phyloP scores from a whole-genome alignment of 371 early-diverging fungal genomes.

The Basidiobolus meristosporus region DNA sequence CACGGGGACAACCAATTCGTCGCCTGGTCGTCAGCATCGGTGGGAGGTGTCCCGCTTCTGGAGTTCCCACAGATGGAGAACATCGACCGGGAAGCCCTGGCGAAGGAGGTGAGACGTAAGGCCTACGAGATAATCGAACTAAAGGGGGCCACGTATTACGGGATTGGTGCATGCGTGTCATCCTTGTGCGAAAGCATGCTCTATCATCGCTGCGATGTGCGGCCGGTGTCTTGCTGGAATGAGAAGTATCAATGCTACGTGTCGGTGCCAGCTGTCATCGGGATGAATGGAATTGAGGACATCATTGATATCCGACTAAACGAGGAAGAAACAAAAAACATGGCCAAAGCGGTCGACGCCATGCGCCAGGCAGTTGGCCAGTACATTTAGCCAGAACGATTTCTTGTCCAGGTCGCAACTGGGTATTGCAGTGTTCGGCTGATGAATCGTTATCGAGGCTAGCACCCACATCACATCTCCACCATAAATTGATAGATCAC shows the following conservation, averaged over 20 bases:
- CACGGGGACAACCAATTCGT: conserved; percentile 78
- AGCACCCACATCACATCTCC: too few species aligned
- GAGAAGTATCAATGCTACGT: conserved; percentile 35
- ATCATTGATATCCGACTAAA: conserved; percentile 36
- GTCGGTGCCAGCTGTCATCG: conserved; percentile 54
- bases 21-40: conserved; percentile 53
- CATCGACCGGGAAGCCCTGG: conserved; percentile 26
- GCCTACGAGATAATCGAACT: conserved; percentile 70
- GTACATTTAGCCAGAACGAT: too few species aligned
- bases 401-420: too few species aligned
- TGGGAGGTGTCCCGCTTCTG: conserved; percentile 46
- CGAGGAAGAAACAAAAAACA: conserved; percentile 22
- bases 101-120: conserved; percentile 33
- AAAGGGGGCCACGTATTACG: conserved; percentile 77
- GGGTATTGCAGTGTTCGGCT: too few species aligned
- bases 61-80: conserved; percentile 32
- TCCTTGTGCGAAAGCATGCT: conserved; percentile 41
- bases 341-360: conserved; percentile 17
- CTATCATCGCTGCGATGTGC: conserved; percentile 32
- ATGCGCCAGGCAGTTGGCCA: conserved; percentile 19
- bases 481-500: too few species aligned
- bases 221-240: conserved; percentile 43
- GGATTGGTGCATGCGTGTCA: conserved; percentile 67
- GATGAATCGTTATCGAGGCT: too few species aligned
- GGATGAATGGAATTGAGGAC: conserved; percentile 40